phyloP scores from a whole-genome alignment of 148 eudicot genomes.

The Suaeda aralocaspica region DNA sequence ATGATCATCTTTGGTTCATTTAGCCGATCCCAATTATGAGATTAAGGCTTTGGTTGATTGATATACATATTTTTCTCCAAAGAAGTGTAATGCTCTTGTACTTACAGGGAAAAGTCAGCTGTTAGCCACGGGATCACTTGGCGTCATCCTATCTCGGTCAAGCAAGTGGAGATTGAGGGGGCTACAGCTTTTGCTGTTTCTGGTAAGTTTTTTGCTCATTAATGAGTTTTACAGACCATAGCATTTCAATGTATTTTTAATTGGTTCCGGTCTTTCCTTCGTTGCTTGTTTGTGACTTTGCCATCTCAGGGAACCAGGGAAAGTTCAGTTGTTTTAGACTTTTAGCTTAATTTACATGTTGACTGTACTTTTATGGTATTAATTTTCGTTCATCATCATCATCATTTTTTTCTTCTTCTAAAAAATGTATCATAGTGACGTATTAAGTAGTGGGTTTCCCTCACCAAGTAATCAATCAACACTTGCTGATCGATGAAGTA shows the following conservation, averaged over 20 bases:
- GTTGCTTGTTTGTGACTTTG: background rate
- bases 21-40: no score
- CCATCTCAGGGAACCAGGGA: background rate
- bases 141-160: constrained; percentile 60
- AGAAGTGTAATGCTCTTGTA: background rate
- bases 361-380: background rate
- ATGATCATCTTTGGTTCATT: no score
- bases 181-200: constrained; percentile 78
- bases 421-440: no score
- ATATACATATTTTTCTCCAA: no score
- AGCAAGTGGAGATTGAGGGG: constrained; percentile 71
- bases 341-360: background rate
- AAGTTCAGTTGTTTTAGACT: background rate
- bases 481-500: background rate
- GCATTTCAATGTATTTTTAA: background rate
- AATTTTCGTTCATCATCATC: background rate
- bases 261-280: background rate
- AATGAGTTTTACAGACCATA: background rate
- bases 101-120: constrained; percentile 82
- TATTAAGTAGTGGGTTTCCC: background rate
- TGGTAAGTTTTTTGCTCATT: constrained; percentile 39
- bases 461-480: background rate
- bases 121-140: constrained; percentile 80
- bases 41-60: no score
- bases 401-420: no score